Conservation (phyloP, 208 protist species). For the Trypanosoma rangeli region DNA sequence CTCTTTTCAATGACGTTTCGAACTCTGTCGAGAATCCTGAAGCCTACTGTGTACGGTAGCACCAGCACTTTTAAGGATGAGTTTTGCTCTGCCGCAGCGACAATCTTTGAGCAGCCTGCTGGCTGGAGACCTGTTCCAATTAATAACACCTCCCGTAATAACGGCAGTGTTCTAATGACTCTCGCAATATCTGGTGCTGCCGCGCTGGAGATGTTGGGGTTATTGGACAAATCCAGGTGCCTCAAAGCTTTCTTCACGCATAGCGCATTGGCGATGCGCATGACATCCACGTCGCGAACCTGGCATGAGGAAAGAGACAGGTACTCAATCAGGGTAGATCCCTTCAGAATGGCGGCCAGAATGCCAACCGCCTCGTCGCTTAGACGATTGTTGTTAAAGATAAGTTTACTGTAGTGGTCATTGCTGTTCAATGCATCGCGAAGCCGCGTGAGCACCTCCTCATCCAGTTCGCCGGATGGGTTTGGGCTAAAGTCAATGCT, state of each 20-base stretch:
- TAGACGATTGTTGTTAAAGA: constrained; percentile 62
- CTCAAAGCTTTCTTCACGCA: constrained; percentile 31
- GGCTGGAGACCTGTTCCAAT: constrained; percentile 41
- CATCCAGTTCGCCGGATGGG: constrained; percentile 51
- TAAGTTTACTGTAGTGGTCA: constrained; percentile 52
- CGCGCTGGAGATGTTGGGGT: constrained; percentile 53
- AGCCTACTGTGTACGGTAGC: constrained; percentile 82
- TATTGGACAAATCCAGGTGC: constrained; percentile 64
- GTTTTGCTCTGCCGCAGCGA: constrained; percentile 40
- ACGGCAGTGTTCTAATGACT: constrained; percentile 42
- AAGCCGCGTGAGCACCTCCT: constrained; percentile 45
- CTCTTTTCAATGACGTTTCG: constrained; percentile 12
- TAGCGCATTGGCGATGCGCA: constrained; percentile 54
- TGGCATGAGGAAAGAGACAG: constrained; percentile 57
- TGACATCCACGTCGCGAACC: constrained; percentile 65
- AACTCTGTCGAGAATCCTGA: constrained; percentile 27
- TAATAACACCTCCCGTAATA: constrained; percentile 40
- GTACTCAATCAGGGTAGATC: constrained; percentile 38
- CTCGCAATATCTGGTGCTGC: constrained; percentile 36
- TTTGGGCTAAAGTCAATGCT: constrained; percentile 66
- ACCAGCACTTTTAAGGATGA: constrained; percentile 41
- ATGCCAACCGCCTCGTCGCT: constrained; percentile 54
- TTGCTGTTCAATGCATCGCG: constrained; percentile 48
- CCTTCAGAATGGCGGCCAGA: constrained; percentile 65
- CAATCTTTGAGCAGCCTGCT: constrained; percentile 35